Conservation (phyloP, 2,329 filamentous ascomycete species). For the Talaromyces sp. region DNA sequence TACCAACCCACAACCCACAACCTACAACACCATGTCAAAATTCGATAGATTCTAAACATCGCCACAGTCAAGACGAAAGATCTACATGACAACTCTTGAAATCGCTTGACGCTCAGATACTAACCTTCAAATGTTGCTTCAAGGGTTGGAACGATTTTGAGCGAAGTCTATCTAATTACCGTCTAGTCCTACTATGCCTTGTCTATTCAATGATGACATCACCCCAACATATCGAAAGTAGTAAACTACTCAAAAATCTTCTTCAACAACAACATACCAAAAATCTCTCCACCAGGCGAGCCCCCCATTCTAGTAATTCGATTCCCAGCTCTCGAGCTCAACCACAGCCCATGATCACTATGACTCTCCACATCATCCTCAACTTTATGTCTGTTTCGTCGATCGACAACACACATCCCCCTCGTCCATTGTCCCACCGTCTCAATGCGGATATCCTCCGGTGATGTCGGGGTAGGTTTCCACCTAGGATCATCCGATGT, state of each 20-base stretch:
- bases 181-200: neutral
- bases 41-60: neutral
- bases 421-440: conserved; percentile 91
- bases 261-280: conserved; percentile 17
- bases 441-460: conserved; percentile 84
- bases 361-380: conserved; percentile 55
- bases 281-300: conserved; percentile 35
- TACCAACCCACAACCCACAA: neutral
- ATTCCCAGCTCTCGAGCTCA: conserved; percentile 72
- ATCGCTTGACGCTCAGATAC: neutral
- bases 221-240: neutral
- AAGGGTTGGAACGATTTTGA: neutral
- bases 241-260: conserved; percentile 17
- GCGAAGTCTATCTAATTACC: neutral
- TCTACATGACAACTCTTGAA: neutral
- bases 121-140: neutral
- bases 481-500: conserved; percentile 44
- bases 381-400: conserved; percentile 51
- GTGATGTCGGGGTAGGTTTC: conserved; percentile 49
- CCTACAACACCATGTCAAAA: neutral
- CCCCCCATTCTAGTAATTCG: conserved; percentile 69
- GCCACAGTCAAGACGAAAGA: neutral
- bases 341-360: conserved; percentile 73
- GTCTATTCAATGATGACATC: neutral
- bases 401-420: conserved; percentile 84